Evolutionary conservation across 306 rosid species (phyloP).

Genomic region (Spatholobus suberectus): DNA sequence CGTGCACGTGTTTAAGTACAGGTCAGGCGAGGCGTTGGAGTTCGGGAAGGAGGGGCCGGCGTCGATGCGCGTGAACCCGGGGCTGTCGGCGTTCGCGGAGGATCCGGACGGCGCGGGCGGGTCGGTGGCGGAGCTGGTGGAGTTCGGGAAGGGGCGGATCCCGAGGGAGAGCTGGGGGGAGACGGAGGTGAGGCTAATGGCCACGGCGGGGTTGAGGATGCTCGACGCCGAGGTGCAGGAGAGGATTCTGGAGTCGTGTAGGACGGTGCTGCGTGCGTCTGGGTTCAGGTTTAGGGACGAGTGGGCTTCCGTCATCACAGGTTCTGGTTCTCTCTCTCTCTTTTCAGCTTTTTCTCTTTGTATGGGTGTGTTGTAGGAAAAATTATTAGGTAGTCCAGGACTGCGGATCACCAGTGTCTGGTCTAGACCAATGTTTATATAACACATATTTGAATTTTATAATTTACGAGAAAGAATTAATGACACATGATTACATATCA

Average conservation of each 20-base stretch:
- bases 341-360: no score
- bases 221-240: slow-evolving; percentile 57
- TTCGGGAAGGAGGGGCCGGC: slow-evolving; percentile 61
- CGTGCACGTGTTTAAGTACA: slow-evolving; percentile 71
- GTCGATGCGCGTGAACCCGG: slow-evolving; percentile 81
- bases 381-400: no score
- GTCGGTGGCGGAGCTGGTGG: slow-evolving; percentile 67
- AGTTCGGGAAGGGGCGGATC: slow-evolving; percentile 66
- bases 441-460: no score
- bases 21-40: slow-evolving; percentile 43
- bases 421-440: no score
- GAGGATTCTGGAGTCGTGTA: slow-evolving; percentile 71
- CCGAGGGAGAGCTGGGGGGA: slow-evolving; percentile 74
- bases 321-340: slow-evolving; percentile 40
- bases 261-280: slow-evolving; percentile 58
- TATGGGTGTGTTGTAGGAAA: no score
- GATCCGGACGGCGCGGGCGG: slow-evolving; percentile 67
- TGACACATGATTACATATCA: no score
- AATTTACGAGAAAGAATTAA: no score
- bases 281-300: slow-evolving; percentile 79
- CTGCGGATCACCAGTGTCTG: no score
- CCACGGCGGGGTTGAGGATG: slow-evolving; percentile 91
- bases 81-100: slow-evolving; percentile 69
- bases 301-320: slow-evolving; percentile 92
- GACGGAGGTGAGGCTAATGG: slow-evolving; percentile 90